Evolutionary conservation across 2,329 filamentous ascomycete species (phyloP), one percentile per base, ranked within the genome.

Genomic region (Verticillium tricorpus): DNA sequence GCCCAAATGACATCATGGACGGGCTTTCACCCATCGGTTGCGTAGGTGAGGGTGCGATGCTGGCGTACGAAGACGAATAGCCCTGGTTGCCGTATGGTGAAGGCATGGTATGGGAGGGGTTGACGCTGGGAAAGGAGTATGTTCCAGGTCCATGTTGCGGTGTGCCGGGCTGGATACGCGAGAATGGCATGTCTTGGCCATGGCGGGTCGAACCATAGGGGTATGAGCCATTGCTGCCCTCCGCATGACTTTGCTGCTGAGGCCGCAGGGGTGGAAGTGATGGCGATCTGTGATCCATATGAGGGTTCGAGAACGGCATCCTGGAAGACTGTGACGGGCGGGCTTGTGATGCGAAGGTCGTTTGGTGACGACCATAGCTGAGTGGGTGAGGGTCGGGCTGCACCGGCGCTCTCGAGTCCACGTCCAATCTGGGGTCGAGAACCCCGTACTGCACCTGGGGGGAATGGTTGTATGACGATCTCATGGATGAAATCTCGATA

Each of bases 251-350:
- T 28, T 60, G 59, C 19, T 34, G 31, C 17, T 56, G 54, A 9
- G 64, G 64, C 3, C 64, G 59, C 37, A 66, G 55, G 14, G 63
- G 64, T 1, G 64, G 64, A 3, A 66, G 63, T 2, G 59, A 56
- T 25, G 64, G 64, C 2, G 64, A 65, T 50, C 61, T 60, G 39
- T 65, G 63, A 22, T 63, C 59, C 5, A 52, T 32, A 19, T 40
- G 32, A 5, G 64, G 64, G 54, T 65, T 66, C 15, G 64, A 63
- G 34, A 66, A 66, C 8, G 64, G 64, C 60, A 66, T 65, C 19
- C 64, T 58, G 22, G 64, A 63, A 37, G 34, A 12, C 56, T 50
- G 28, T 56, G 40, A 56, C 56, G 61, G 54, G 9, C 25, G 31
- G 28, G 31, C 25, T 8, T 56, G 54, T 14, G 54, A 56, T 25